These are phyloP conservation scores for Quercus lobata DNA, from an alignment of 331 rosid genomes.

Conservation along the genomic window DNA sequence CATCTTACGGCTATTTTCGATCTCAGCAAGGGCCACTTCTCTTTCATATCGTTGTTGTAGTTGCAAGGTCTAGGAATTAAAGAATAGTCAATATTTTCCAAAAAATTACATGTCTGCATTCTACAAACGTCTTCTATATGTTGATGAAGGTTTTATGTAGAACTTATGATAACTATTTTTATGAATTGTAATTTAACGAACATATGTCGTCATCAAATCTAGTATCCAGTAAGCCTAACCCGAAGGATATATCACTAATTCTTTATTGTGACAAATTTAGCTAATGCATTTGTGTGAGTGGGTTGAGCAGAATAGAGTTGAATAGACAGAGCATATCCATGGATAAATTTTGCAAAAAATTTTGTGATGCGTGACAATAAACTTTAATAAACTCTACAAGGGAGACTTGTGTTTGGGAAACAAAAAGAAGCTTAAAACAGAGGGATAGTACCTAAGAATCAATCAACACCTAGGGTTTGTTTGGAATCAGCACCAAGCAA, in stretches of 20 bases:
- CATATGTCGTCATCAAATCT: neutral
- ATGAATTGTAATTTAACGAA: neutral
- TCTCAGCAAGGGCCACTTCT: slow-evolving; percentile 81
- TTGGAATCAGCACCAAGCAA: too few relatives aligned
- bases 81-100: slow-evolving; percentile 21
- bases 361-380: neutral
- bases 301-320: neutral
- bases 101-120: slow-evolving; percentile 1
- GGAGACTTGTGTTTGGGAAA: neutral
- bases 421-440: too few relatives aligned
- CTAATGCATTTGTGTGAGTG: neutral
- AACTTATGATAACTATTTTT: neutral
- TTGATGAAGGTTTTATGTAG: neutral
- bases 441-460: too few relatives aligned
- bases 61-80: slow-evolving; percentile 60
- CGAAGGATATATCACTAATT: neutral
- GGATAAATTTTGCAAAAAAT: slow-evolving; percentile 2
- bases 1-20: slow-evolving; percentile 81
- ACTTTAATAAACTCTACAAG: neutral
- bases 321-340: neutral
- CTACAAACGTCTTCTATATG: neutral
- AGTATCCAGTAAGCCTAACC: neutral
- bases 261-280: neutral
- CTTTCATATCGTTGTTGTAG: slow-evolving; percentile 74
- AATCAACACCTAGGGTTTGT: too few relatives aligned